Percentiles rank a stretch among this genome's conserved stretches.
Conservation (phyloP, 768 basidiomycete genomes). For the Boletus rubescentipes region DNA sequence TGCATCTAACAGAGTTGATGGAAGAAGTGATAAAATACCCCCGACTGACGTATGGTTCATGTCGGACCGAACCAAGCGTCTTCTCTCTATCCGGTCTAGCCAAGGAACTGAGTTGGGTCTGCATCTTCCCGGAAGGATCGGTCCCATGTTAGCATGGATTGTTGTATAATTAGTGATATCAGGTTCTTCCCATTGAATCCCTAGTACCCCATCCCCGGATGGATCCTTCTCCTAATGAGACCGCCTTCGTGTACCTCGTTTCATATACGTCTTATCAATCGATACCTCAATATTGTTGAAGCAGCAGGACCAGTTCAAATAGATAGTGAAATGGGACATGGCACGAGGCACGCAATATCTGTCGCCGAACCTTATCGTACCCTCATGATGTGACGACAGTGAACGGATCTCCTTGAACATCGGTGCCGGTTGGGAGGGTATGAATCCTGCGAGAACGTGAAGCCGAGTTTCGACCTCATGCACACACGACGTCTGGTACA, state of each 20-base stretch:
- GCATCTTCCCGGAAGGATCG: not conserved
- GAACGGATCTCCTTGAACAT: constrained; percentile 3
- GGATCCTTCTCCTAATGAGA: not conserved
- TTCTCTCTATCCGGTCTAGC: not conserved
- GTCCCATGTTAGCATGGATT: not conserved
- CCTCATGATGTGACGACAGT: not conserved
- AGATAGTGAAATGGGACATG: not conserved
- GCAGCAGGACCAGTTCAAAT: no score
- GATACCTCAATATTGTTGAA: no score
- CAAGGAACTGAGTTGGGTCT: not conserved
- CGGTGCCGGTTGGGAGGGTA: not conserved
- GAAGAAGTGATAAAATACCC: not conserved
- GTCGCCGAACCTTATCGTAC: constrained; percentile 6
- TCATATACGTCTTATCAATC: not conserved
- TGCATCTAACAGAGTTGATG: constrained; percentile 19
- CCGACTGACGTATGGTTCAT: not conserved
- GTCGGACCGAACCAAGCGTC: not conserved
- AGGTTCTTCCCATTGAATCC: not conserved
- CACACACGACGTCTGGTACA: not conserved
- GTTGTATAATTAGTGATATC: constrained; percentile 4
- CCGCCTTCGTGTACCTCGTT: not conserved
- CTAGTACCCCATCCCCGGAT: not conserved
- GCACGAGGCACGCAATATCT: constrained; percentile 4
- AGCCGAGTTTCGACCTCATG: constrained; percentile 1
- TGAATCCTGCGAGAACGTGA: not conserved